Conservation (phyloP, 805 yeast genomes). For the Starmerella ratchasimensis region DNA sequence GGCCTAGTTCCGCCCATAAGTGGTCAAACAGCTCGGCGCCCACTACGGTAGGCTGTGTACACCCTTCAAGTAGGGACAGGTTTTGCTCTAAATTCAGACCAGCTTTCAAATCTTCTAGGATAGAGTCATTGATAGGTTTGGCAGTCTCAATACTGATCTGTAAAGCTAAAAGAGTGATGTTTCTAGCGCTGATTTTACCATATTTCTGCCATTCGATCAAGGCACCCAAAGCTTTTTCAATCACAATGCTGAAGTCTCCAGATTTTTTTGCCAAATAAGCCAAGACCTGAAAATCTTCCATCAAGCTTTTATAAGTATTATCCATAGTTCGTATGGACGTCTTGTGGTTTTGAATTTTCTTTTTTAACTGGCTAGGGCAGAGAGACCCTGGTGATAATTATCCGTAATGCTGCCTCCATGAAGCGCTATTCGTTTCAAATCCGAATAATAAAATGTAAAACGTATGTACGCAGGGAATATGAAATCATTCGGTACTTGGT, state of each 20-base stretch:
- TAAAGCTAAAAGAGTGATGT: constrained; percentile 2
- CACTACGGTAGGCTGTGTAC: constrained; percentile 2
- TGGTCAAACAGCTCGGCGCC: not conserved
- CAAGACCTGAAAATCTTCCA: constrained; percentile 12
- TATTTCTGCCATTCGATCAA: constrained; percentile 4
- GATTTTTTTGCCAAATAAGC: constrained; percentile 8
- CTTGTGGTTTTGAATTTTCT: not conserved
- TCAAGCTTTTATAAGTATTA: not conserved
- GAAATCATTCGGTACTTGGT: too few relatives aligned
- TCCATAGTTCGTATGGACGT: too few relatives aligned
- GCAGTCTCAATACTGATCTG: constrained; percentile 2
- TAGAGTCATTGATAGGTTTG: not conserved
- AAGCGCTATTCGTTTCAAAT: too few relatives aligned
- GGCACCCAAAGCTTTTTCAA: not conserved
- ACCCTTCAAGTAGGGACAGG: constrained; percentile 4
- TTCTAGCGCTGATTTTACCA: not conserved
- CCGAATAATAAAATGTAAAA: too few relatives aligned
- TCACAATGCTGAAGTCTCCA: constrained; percentile 1
- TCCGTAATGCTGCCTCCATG: too few relatives aligned
- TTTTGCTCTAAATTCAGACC: not conserved
- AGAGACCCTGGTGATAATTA: too few relatives aligned
- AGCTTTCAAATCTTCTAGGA: not conserved
- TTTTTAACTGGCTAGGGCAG: not conserved
- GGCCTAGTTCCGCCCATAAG: constrained; percentile 7
- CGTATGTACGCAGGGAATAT: too few relatives aligned